Evolutionary conservation across 2,329 filamentous ascomycete species (phyloP), one percentile per base, ranked within the genome.

Genomic region (Ilyonectria destructans): DNA sequence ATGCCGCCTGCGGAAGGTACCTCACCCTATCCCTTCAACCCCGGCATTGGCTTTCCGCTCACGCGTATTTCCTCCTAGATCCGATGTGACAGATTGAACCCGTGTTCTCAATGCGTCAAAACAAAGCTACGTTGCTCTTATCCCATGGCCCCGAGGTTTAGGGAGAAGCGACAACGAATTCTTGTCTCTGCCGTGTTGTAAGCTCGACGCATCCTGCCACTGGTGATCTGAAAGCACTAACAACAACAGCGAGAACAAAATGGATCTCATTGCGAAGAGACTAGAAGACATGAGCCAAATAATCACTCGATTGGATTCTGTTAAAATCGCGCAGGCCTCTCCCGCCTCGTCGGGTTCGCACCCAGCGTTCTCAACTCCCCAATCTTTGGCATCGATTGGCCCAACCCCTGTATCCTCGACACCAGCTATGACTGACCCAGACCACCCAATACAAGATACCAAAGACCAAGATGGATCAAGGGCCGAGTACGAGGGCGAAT

Each of bases 401-500:
- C 60, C 64, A 19, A 68, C 70, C 3, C 56, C 68, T 23, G 63
- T 60, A 26, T 52, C 51, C 12, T 64, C 37, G 8, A 43, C 17
- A 19, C 58, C 49, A 17, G 21, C 33, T 29, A 59, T 2, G 33
- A 66, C 33, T 52, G 48, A 2, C 17, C 63, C 8, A 61, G 48
- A 23, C 49, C 61, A 6, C 56, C 46, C 31, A 9, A 33, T 33
- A 3, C 31, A 33, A 12, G 31, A 33, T 12, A 33, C 31, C 31
- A 33, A 33, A 12, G 12, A 9, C 8, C 31, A 33, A 9, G 31
- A 33, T 33, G 31, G 12, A 21, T 56, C 58, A 31, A 70, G 46
- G 26, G 59, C 31, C 19, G 69, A 74, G 26, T 71, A 71, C n/a
- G 66, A 71, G 35, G 71, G 71, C 19, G 73, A 75, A 61, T 71